These are phyloP conservation scores for Cordyceps cicadae DNA, from an alignment of 2,329 filamentous ascomycete species.

Conservation along the genomic window DNA sequence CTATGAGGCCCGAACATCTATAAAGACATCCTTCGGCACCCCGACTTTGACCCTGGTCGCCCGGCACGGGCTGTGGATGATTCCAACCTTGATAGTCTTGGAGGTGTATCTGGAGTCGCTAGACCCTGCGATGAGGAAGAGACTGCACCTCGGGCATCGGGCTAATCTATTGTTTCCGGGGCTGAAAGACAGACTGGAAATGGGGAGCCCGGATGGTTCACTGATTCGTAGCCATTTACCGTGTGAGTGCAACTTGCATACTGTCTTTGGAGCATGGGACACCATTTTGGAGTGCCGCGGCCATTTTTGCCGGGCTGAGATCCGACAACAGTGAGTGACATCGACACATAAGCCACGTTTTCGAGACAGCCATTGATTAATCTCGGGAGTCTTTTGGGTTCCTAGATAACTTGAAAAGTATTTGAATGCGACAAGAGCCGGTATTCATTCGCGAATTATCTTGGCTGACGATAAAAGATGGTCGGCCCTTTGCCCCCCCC, in stretches of 20 bases:
- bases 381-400: too few species aligned
- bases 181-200: neutral
- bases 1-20: neutral
- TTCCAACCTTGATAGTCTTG: neutral
- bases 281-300: neutral
- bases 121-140: neutral
- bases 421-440: too few species aligned
- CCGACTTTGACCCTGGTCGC: neutral
- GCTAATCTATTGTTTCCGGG: neutral
- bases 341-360: too few species aligned
- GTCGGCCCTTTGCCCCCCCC: too few species aligned
- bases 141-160: neutral
- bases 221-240: neutral
- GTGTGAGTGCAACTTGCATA: neutral
- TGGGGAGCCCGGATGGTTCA: neutral
- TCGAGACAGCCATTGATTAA: too few species aligned
- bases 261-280: neutral
- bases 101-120: neutral
- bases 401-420: too few species aligned
- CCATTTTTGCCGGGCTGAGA: neutral
- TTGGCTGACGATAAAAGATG: too few species aligned
- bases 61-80: neutral
- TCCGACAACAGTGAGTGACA: neutral
- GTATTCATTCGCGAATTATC: too few species aligned
- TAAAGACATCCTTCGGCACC: neutral